Evolutionary conservation across 495 filamentous ascomycete genomes (phyloP), one percentile per base, ranked within the genome.

Genomic region (Hypoxylon rickii): DNA sequence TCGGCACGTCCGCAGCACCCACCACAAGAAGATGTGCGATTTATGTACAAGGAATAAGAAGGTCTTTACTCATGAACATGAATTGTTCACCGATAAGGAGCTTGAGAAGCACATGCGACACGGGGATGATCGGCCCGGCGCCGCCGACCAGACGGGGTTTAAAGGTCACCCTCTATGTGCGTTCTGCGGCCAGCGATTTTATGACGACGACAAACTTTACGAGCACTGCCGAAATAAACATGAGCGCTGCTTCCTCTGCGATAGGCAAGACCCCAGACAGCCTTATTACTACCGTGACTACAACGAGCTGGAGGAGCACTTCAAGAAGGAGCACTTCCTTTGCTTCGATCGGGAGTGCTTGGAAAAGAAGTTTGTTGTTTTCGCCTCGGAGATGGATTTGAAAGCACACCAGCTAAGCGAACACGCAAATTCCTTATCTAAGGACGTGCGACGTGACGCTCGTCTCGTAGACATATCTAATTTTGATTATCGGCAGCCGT

Each of bases 311-410:
- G 90, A 93, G 61, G 70, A 81, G 8, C 94, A 99, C 70, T 97
- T 96, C 68, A 80, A 82, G 51, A 86, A 85, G 44, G 90, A 92
- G 22, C 94, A 99, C 70, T 96, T 89, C 64, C 72, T 89, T 1
- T 99, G 94, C 61, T 65, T 79, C 1, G 93, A 99, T 51, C 75
- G 77, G 52, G 92, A 96, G 50, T 99, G 94, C 54, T 63, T 91
- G 66, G 94, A 97, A 53, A 96, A 96, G 80, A 97, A 97, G 70
- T 96, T 97, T 63, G 85, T 96, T n/a, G 95, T 97, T 1, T 99
- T 99, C 55, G 89, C 88, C 40, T 90, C 90, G 0, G 88, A 96
- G 63, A 86, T 99, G 76, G 94, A 97, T 69, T 70, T 99, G 21
- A 96, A 96, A 66, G 90, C 83, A 10, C 90, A 96, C 70, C 88